Base-by-base conservation (phyloP, 2,329 filamentous ascomycete genomes). In the Aphanoascus verrucosus region DNA sequence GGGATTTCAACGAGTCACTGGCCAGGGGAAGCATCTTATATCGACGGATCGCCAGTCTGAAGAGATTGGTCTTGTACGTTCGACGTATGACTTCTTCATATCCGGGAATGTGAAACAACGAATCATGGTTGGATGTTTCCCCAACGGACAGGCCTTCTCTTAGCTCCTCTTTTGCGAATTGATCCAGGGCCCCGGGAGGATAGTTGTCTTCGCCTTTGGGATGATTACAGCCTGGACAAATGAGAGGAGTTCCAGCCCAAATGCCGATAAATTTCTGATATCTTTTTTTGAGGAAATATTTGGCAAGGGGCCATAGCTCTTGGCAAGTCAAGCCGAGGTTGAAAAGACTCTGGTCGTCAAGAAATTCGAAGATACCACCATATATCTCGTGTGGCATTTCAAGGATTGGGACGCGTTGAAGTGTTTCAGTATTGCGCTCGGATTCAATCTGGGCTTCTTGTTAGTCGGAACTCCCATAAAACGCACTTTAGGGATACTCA, bases 61-160 rank as follows among this genome's bases (percentile, higher is more conserved):
- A 52, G 17, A 52, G 50, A 40, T 52, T 52, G 17, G 50, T 52
- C 15, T 52, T 52, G 34, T 52, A 52, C 7, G 45, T 46, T 52
- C 35, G 15, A 19, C 46, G 42, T 41, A 17, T 34, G 34, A 52
- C 31, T n/a, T 52, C 50, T 15, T 52, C 50, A 28, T 37, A 15
- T 19, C 50, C 50, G 11, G 50, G 50, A 15, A 52, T 46, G 17
- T 46, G 42, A 17, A 45, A 17, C 14, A 46, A 17, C 49, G 23
- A 15, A 1, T 12, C 34, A 32, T 40, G 12, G 14, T 19, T 20
- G 9, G 31, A n/a, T 5, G 42, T 34, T 35, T 52, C 50, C n/a
- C 42, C 42, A 32, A 52, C 32, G 32, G 34, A 35, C 50, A 52
- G 28, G 5, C 50, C 50, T 11, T 52, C 37, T 14, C 38, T 46